phyloP scores from a whole-genome alignment of 257 asterid genomes.

The Solanum rostratum region DNA sequence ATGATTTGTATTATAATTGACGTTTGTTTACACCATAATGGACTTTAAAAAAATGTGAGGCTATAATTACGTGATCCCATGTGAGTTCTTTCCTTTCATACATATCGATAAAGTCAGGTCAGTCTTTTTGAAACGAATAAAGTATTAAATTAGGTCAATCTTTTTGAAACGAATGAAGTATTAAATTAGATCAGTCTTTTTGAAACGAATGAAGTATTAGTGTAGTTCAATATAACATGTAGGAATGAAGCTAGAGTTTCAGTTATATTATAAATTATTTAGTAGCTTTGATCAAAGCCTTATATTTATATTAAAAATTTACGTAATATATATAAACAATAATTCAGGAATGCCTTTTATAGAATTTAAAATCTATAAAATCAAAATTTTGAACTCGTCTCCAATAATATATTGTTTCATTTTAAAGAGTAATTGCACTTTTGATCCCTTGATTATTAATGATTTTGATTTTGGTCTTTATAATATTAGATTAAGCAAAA shows the following conservation, averaged over 20 bases:
- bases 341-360: not conserved
- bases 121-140: too few relatives aligned
- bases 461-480: not conserved
- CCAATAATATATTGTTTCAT: not conserved
- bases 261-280: not conserved
- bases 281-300: too few relatives aligned
- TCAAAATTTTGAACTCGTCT: not conserved
- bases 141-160: too few relatives aligned
- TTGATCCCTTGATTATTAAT: not conserved
- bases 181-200: too few relatives aligned
- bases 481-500: not conserved
- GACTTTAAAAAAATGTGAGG: not conserved
- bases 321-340: not conserved
- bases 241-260: not conserved
- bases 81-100: not conserved
- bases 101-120: not conserved
- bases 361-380: not conserved
- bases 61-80: not conserved
- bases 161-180: too few relatives aligned
- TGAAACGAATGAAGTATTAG: too few relatives aligned
- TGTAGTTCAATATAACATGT: not conserved
- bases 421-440: not conserved
- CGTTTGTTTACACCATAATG: not conserved
- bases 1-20: not conserved
- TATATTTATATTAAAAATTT: too few relatives aligned